Evolutionary conservation across 2,329 filamentous ascomycete genomes (phyloP).

Genomic region (Sarocladium brachiariae): DNA sequence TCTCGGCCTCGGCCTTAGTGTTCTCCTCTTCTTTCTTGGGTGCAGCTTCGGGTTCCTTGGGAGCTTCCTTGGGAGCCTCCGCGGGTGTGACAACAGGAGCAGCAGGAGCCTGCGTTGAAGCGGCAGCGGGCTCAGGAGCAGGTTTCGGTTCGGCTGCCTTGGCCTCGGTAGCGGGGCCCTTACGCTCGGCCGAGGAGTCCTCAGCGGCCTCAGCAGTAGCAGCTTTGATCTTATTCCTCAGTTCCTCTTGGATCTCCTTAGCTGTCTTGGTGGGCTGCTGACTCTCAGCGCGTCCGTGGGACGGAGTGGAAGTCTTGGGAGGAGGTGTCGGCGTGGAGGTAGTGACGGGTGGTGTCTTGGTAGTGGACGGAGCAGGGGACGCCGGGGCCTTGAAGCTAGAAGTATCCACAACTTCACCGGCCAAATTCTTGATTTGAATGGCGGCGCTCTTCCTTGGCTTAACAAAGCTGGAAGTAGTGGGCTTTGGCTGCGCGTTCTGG

Average conservation of each 20-base stretch:
- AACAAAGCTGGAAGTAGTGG: constrained; percentile 37
- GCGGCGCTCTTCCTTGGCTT: constrained; percentile 62
- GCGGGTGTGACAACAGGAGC: constrained; percentile 9
- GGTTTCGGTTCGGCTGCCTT: constrained; percentile 10
- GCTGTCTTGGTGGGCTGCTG: constrained; percentile 59
- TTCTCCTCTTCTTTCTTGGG: constrained; percentile 21
- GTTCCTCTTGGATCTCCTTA: constrained; percentile 77
- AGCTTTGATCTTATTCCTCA: constrained; percentile 70
- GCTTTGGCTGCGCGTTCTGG: constrained; percentile 50
- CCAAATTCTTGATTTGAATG: constrained; percentile 74
- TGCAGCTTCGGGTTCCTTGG: constrained; percentile 22
- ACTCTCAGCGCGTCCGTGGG: constrained; percentile 67
- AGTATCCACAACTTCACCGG: constrained; percentile 69
- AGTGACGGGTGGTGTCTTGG: constrained; percentile 63
- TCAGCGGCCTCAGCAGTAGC: constrained; percentile 36
- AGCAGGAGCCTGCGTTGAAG: constrained; percentile 11
- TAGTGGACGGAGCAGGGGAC: constrained; percentile 47
- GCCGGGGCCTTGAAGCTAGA: constrained; percentile 53
- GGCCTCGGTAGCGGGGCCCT: constrained; percentile 10
- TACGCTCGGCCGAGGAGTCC: constrained; percentile 17
- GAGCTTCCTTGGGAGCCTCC: constrained; percentile 14
- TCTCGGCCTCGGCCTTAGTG: constrained; percentile 22
- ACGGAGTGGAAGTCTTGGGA: constrained; percentile 63
- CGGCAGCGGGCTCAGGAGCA: constrained; percentile 8
- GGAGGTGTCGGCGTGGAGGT: constrained; percentile 74